Evolutionary conservation across 75 land plant species (phyloP).

Genomic region (Adiantum capillusveneris): DNA sequence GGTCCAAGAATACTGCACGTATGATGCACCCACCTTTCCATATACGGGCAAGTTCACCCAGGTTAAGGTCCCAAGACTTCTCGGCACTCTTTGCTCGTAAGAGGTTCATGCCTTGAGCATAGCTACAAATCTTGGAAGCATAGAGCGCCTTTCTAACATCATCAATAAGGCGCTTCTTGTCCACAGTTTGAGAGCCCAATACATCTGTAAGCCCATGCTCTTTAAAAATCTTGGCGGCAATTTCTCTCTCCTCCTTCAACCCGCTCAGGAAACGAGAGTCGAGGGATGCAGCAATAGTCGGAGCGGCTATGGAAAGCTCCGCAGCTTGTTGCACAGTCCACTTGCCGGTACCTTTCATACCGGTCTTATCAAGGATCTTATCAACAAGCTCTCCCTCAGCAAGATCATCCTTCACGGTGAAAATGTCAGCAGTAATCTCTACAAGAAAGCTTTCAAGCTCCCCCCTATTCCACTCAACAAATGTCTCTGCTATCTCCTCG

Average conservation of each 20-base stretch:
- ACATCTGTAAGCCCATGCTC: conserved; percentile 27
- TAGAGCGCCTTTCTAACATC: conserved; percentile 54
- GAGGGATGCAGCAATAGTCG: conserved; percentile 49
- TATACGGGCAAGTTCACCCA: conserved; percentile 59
- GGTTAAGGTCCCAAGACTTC: conserved; percentile 44
- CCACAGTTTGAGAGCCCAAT: conserved; percentile 18
- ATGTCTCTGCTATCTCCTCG: conserved; percentile 40
- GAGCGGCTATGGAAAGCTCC: conserved; percentile 51
- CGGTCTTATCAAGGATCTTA: conserved; percentile 61
- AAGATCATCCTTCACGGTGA: conserved; percentile 47
- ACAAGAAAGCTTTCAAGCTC: conserved; percentile 57
- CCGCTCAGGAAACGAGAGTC: conserved; percentile 53
- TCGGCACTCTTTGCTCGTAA: conserved; percentile 56
- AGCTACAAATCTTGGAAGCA: conserved; percentile 56
- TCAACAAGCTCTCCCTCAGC: conserved; percentile 49
- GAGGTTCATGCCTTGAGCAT: conserved; percentile 60
- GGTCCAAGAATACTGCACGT: conserved; percentile 51
- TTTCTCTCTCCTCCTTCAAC: conserved; percentile 43
- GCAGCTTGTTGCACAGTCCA: conserved; percentile 74
- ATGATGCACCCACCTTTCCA: conserved; percentile 73
- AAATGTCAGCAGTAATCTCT: conserved; percentile 64
- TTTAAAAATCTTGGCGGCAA: conserved; percentile 41
- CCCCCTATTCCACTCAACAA: conserved; percentile 55
- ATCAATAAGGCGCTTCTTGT: conserved; percentile 47
- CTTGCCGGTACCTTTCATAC: conserved; percentile 46